Percentiles rank a stretch among this genome's conserved stretches.
Evolutionary conservation across 139 green algal genomes (phyloP).

Genomic region (Closterium sp.): DNA sequence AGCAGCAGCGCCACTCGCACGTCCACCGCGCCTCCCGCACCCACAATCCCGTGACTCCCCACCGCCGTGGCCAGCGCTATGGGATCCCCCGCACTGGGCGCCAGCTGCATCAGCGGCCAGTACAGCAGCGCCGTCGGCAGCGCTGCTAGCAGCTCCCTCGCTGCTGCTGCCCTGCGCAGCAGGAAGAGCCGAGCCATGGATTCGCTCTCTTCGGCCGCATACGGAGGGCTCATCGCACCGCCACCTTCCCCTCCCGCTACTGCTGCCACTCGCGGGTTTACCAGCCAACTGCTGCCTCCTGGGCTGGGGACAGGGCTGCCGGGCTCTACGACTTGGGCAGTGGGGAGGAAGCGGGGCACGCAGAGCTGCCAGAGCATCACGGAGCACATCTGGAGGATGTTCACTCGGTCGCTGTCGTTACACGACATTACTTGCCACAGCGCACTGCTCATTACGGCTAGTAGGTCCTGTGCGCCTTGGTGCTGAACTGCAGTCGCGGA

Average conservation of each 20-base stretch:
- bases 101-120: constrained; percentile 47
- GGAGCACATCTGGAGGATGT: constrained; percentile 41
- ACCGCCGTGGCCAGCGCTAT: constrained; percentile 39
- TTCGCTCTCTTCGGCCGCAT: background rate
- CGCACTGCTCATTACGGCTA: constrained; percentile 14
- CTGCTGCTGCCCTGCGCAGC: background rate
- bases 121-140: constrained; percentile 38
- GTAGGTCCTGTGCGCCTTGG: background rate
- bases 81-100: constrained; percentile 1
- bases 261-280: background rate
- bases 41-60: constrained; percentile 24
- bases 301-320: background rate
- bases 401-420: constrained; percentile 26
- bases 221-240: background rate
- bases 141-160: constrained; percentile 7
- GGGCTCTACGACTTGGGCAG: background rate
- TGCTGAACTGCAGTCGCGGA: background rate
- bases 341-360: constrained; percentile 3
- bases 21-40: constrained; percentile 5
- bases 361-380: constrained; percentile 43
- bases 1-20: constrained; percentile 42
- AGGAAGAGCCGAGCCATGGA: constrained; percentile 36
- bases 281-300: constrained; percentile 5
- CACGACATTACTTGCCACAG: constrained; percentile 34
- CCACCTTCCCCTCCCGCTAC: background rate